Percentiles rank a stretch among this genome's conserved stretches.
Evolutionary conservation across 352 stramenopile genomes (phyloP).

Genomic region (Phytophthora fragariae): DNA sequence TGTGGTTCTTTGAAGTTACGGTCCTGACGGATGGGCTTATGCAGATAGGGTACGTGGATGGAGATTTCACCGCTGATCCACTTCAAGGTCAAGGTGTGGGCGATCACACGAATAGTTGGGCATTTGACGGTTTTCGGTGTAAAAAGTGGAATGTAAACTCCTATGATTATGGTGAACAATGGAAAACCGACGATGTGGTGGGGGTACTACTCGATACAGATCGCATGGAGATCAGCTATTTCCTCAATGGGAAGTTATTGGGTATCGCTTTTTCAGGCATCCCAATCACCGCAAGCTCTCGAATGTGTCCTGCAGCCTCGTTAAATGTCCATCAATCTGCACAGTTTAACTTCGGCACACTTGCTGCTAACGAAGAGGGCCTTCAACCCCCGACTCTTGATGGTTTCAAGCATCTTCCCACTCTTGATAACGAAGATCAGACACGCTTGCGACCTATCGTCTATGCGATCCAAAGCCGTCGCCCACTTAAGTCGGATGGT

Average conservation of each 20-base stretch:
- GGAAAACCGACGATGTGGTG: constrained; percentile 85
- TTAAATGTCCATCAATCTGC: constrained; percentile 87
- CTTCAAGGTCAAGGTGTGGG: constrained; percentile 92
- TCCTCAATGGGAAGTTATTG: constrained; percentile 92
- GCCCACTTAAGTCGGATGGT: neutral
- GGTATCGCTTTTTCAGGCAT: constrained; percentile 83
- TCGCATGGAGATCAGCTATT: constrained; percentile 87
- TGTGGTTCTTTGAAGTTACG: constrained; percentile 93
- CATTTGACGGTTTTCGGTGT: constrained; percentile 90
- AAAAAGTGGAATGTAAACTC: constrained; percentile 91
- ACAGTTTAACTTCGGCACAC: constrained; percentile 81
- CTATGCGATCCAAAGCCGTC: constrained; percentile 18
- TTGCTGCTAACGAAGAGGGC: constrained; percentile 6
- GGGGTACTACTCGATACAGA: constrained; percentile 90
- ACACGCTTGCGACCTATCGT: constrained; percentile 52
- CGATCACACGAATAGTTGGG: constrained; percentile 91
- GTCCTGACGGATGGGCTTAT: constrained; percentile 92
- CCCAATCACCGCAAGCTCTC: constrained; percentile 46
- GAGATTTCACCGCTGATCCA: constrained; percentile 82
- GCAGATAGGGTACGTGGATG: constrained; percentile 95
- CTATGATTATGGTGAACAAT: constrained; percentile 86
- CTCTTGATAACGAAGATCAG: constrained; percentile 54
- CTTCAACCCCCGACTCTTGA: neutral
- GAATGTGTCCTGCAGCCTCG: constrained; percentile 84
- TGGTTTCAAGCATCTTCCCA: constrained; percentile 49